A percentile compares a stretch with the other conserved stretches of the same genome.
Evolutionary conservation across 2,329 filamentous ascomycete genomes (phyloP).

Genomic region (Arthrobotrys entomopaga): DNA sequence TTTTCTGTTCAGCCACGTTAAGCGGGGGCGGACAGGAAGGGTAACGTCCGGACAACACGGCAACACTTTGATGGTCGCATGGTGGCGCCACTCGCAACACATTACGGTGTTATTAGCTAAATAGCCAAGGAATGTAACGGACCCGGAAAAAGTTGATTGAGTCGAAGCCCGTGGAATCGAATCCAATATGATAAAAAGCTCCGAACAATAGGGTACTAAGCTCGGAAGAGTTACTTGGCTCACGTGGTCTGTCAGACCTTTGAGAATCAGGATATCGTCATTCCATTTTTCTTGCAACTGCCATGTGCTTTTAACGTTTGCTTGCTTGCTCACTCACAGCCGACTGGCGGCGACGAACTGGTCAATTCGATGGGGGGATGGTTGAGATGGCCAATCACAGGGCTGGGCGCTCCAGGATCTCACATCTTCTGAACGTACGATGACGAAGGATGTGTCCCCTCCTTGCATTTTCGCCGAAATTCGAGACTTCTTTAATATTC

Average conservation of each 20-base stretch:
- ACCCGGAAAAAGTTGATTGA: too few species aligned
- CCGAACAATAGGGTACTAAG: too few species aligned
- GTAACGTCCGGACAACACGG: slow-evolving; percentile 7
- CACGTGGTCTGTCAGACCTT: not conserved
- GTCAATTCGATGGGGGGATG: not conserved
- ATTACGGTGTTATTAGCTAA: not conserved
- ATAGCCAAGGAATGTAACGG: too few species aligned
- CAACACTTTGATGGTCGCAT: slow-evolving; percentile 17
- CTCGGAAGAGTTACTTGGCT: not conserved
- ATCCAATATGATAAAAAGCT: too few species aligned
- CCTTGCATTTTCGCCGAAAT: slow-evolving; percentile 6
- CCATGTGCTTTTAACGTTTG: not conserved
- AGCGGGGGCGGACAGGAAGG: slow-evolving; percentile 8
- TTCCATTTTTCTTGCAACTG: not conserved
- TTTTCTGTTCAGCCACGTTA: slow-evolving; percentile 5
- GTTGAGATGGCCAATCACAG: slow-evolving; percentile 40
- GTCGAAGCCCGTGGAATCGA: too few species aligned
- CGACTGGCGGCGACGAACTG: not conserved
- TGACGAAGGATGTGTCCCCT: slow-evolving; percentile 20
- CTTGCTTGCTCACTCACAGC: not conserved
- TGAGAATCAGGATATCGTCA: slow-evolving; percentile 36
- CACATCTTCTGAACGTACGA: slow-evolving; percentile 23
- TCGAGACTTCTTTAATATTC: not conserved
- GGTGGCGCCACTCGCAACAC: slow-evolving; percentile 43
- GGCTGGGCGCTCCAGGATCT: slow-evolving; percentile 1